phyloP scores from a whole-genome alignment of 148 eudicot genomes.

The Vaccinium vitisidaea region DNA sequence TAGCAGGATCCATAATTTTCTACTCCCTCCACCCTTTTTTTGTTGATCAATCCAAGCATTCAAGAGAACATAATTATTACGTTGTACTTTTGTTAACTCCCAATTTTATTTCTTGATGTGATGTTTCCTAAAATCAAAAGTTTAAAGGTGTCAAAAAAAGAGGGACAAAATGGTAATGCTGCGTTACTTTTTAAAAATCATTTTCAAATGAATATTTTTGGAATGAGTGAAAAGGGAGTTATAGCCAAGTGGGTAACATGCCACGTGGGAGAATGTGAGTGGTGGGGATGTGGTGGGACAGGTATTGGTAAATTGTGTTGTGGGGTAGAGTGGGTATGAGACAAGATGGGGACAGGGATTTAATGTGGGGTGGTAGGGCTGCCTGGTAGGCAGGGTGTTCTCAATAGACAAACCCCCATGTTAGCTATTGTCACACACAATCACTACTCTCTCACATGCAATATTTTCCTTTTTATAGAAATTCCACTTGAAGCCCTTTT shows the following conservation, averaged over 20 bases:
- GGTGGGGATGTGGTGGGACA: background rate
- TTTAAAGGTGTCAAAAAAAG: too few species aligned
- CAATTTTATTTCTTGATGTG: too few species aligned
- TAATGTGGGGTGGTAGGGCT: conserved; percentile 27
- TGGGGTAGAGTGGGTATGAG: conserved; percentile 1
- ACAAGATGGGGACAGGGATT: conserved; percentile 26
- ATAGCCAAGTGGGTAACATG: background rate
- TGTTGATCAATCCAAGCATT: too few species aligned
- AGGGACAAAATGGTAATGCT: too few species aligned
- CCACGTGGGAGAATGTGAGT: conserved; percentile 10
- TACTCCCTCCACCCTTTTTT: too few species aligned
- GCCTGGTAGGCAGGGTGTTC: conserved; percentile 38
- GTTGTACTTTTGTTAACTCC: too few species aligned
- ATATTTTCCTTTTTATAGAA: background rate
- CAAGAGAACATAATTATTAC: too few species aligned
- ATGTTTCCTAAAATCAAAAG: too few species aligned
- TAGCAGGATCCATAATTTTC: too few species aligned
- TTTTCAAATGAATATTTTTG: background rate
- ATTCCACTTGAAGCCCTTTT: background rate
- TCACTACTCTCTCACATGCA: background rate
- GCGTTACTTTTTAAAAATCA: too few species aligned
- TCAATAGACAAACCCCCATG: conserved; percentile 31
- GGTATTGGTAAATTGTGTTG: background rate
- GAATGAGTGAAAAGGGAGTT: background rate
- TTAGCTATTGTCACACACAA: conserved; percentile 18